Conservation (phyloP, 2,329 filamentous ascomycete genomes). For the Microdochium trichocladiopsis region DNA sequence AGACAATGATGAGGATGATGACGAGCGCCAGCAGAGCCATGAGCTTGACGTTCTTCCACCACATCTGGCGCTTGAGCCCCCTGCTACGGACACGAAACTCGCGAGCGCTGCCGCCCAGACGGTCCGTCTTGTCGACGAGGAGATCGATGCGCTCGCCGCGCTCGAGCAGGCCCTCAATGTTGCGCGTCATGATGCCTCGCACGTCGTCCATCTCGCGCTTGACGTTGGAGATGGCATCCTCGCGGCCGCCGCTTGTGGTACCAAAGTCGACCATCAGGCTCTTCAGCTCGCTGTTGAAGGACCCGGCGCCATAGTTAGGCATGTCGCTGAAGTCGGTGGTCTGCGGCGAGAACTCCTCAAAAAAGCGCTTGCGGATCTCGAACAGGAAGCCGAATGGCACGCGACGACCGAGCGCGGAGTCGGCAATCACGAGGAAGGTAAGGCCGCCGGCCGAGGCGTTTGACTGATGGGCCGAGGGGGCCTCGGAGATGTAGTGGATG, state of each 20-base stretch:
- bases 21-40: constrained; percentile 75
- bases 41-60: constrained; percentile 98
- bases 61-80: constrained; percentile 87
- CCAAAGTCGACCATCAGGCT: constrained; percentile 78
- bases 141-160: constrained; percentile 89
- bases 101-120: constrained; percentile 76
- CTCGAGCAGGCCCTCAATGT: constrained; percentile 85
- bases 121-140: constrained; percentile 93
- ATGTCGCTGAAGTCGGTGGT: constrained; percentile 68
- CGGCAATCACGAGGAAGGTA: constrained; percentile 86
- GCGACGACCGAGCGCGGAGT: constrained; percentile 72
- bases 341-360: constrained; percentile 58
- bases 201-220: constrained; percentile 90
- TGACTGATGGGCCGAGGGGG: constrained; percentile 57
- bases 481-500: constrained; percentile 92
- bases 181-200: constrained; percentile 88
- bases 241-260: constrained; percentile 64
- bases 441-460: constrained; percentile 67
- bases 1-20: constrained; percentile 48
- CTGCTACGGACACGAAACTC: constrained; percentile 87
- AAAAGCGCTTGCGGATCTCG: constrained; percentile 84
- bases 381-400: constrained; percentile 90
- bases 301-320: constrained; percentile 83
- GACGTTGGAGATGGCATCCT: constrained; percentile 78
- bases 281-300: constrained; percentile 77